phyloP scores from a whole-genome alignment of 106 monocot genomes.

The Ottelia alismoides region DNA sequence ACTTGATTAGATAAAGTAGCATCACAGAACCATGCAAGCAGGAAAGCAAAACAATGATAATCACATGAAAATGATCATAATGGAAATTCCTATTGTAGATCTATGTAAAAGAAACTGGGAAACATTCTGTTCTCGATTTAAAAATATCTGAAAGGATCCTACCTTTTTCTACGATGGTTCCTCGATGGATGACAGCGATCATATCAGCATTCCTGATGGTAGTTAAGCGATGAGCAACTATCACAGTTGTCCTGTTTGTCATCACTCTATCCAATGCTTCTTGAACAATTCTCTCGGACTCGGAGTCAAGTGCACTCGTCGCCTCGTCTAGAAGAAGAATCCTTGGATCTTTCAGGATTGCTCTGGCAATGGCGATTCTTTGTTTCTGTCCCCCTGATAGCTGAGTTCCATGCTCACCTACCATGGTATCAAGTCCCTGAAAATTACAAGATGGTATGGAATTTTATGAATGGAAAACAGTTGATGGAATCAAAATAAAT shows the following conservation, averaged over 20 bases:
- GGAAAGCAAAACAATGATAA: background rate
- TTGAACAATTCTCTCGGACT: slow-evolving; percentile 26
- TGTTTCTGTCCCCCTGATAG: too few relatives aligned
- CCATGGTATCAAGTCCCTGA: too few relatives aligned
- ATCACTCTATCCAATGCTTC: slow-evolving; percentile 28
- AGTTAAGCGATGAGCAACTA: slow-evolving; percentile 31
- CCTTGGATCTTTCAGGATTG: too few relatives aligned
- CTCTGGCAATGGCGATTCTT: too few relatives aligned
- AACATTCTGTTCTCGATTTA: background rate
- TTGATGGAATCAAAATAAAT: too few relatives aligned
- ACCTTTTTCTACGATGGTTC: slow-evolving; percentile 26
- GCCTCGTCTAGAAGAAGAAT: too few relatives aligned
- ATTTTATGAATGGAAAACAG: too few relatives aligned
- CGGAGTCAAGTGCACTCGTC: slow-evolving; percentile 7
- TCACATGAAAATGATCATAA: background rate
- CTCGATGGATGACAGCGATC: slow-evolving; percentile 13
- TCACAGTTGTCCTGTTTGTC: slow-evolving; percentile 21
- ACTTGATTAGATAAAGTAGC: background rate
- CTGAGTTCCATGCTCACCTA: too few relatives aligned
- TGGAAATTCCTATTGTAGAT: background rate
- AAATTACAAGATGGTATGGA: too few relatives aligned
- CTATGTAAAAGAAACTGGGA: background rate
- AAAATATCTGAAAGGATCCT: too few relatives aligned
- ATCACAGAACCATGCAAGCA: background rate
- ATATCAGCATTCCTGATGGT: slow-evolving; percentile 20